Evolutionary conservation across 345 rosid species (phyloP), one percentile per base, ranked within the genome.

Genomic region (Cochlearia excelsa): DNA sequence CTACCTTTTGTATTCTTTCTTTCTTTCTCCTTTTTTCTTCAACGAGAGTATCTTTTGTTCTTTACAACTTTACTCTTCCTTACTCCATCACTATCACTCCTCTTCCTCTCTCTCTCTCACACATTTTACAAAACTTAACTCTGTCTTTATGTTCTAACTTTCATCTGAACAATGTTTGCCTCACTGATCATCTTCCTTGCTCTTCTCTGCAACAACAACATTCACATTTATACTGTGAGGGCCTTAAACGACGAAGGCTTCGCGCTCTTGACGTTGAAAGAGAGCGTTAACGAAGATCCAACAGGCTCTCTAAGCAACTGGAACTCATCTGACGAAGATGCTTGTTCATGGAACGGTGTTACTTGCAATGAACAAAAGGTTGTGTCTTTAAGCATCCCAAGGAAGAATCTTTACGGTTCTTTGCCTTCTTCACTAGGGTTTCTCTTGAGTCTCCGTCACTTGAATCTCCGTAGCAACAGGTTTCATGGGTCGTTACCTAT

Each of bases 261-360:
- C 59, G 96, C 95, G 6, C 85, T 93, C 70, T 67, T 93, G 43
- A 81, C 88, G 7, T 78, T 90, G 26, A 93, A 85, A 68, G 80
- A 81, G 65, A 77, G 85, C 71, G 73, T 87, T 10, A 60, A 63
- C 51, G 66, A 72, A 7, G 99, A 93, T 80, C 97, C 96, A 41
- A 82, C 78, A 60, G 86, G 96, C 71, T 82, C 87, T 41, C 70
- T 93, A 6, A 78, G 61, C 57, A 84, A 80, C 73, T 90, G 97
- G 99, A 87, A 87, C 84, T 72, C 84, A 44, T 90, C 90, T 1
- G 80, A 84, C 72, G 77, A 71, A 1, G 74, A 71, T 69, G 83
- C 95, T 43, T 93, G 97, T 64, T 81, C 85, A 0, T 93, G 97
- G 99, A 89, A 90, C 78, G 97, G 96, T 54, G 70, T 93, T 46